Evolutionary conservation across 371 early-diverging fungal species (phyloP), one percentile per base, ranked within the genome.

Genomic region (Mortierella sp.): DNA sequence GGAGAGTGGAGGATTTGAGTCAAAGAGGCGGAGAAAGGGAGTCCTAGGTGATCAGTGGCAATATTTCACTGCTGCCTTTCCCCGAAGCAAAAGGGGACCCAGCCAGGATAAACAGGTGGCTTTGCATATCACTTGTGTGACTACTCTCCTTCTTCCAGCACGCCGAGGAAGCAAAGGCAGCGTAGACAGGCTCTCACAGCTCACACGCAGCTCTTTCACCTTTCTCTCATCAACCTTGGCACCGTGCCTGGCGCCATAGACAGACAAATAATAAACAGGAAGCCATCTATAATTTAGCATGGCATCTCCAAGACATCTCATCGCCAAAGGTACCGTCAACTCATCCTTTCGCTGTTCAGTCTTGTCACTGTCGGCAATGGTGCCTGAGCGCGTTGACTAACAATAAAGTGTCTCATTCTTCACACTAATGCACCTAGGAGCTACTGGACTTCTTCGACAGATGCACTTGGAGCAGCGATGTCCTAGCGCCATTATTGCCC

Each of bases 401-500:
- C 50, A 50, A 16, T 2, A 73, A 54, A 50, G 11, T 38, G 24
- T 47, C 73, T 54, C 21, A 19, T 48, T 50, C 21, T 34, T 68
- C n/a, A 13, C 47, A n/a, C 70, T 6, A 26, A 31, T 58, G 8
- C 31, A 31, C 38, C 21, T 73, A 81, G 81, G 80, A 50, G 72
- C 55, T 11, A 72, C 54, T 0, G 60, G 57, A 21, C 72, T 76
- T 50, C 76, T 79, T 31, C 45, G 65, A 68, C 72, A 65, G 70
- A 16, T 73, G 9, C 84, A 77, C 55, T 55, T 73, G 10, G 81
- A 76, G 26, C 73, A 72, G 38, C 75, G 50, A 70, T 84, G 84
- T 47, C 28, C 75, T 19, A 73, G 34, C 21, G 34, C 81, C 2
- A 54, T 52, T 21, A 50, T 76, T 24, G 58, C 70, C 34, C 85